Conservation (phyloP, 371 early-diverging fungal genomes). For the Cokeromyces recurvatus region DNA sequence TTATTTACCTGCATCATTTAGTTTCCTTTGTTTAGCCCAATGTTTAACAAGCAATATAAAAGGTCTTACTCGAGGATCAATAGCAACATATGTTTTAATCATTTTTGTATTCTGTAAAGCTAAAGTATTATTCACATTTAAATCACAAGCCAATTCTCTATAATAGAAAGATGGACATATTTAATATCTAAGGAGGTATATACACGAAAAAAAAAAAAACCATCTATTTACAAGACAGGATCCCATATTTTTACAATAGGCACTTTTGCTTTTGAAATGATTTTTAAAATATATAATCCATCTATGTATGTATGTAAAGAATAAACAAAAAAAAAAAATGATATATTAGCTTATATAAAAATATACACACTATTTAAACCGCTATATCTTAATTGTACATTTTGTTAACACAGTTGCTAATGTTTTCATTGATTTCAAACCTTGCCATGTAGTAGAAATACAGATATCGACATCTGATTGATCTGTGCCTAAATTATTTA, state of each 20-base stretch:
- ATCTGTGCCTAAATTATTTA: constrained; percentile 49
- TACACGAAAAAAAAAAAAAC: neutral
- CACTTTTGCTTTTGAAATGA: constrained; percentile 59
- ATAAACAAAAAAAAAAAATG: neutral
- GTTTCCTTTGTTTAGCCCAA: constrained; percentile 71
- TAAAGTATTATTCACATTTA: constrained; percentile 78
- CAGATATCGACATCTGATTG: constrained; percentile 63
- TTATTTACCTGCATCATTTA: constrained; percentile 65
- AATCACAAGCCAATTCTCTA: constrained; percentile 69
- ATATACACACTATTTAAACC: no score
- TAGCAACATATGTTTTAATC: constrained; percentile 69
- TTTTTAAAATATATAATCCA: constrained; percentile 51
- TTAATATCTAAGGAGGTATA: neutral
- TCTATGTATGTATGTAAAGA: constrained; percentile 19
- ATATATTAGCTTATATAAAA: no score
- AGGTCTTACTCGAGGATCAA: constrained; percentile 77
- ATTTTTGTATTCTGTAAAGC: constrained; percentile 77
- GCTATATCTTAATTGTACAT: constrained; percentile 18
- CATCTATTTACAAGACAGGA: constrained; percentile 49
- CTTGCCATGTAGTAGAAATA: constrained; percentile 49
- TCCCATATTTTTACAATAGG: constrained; percentile 64
- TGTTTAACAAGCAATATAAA: constrained; percentile 75
- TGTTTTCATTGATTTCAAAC: constrained; percentile 40
- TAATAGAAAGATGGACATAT: neutral
- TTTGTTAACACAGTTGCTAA: constrained; percentile 35